A percentile compares a stretch with the other conserved stretches of the same genome.
Evolutionary conservation across 1,284 basidiomycete species (phyloP).

Genomic region (Ustilago trichophora): DNA sequence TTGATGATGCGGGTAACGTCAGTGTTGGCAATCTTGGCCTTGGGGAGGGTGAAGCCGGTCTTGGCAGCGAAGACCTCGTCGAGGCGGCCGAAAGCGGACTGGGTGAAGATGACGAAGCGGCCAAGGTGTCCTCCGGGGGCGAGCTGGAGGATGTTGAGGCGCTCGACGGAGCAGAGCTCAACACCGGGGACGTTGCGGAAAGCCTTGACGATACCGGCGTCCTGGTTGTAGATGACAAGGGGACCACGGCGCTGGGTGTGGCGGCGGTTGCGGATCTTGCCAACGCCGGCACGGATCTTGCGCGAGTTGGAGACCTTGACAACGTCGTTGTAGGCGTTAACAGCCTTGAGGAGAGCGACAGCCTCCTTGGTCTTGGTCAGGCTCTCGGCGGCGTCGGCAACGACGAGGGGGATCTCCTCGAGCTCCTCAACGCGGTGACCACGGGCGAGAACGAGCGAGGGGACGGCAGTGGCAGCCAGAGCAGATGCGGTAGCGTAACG

Average conservation of each 20-base stretch:
- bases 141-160: slow-evolving; percentile 97
- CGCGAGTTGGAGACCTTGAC: slow-evolving; percentile 97
- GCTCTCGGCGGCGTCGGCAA: slow-evolving; percentile 81
- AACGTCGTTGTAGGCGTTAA: slow-evolving; percentile 87
- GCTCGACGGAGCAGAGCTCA: slow-evolving; percentile 92
- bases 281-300: slow-evolving; percentile 95
- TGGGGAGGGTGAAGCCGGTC: slow-evolving; percentile 73
- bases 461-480: slow-evolving; percentile 95
- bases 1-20: slow-evolving; percentile 99
- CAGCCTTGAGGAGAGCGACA: slow-evolving; percentile 85
- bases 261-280: slow-evolving; percentile 96
- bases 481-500: slow-evolving; percentile 98
- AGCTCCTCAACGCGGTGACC: slow-evolving; percentile 99
- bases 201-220: slow-evolving; percentile 96
- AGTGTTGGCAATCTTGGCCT: slow-evolving; percentile 93
- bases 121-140: slow-evolving; percentile 99
- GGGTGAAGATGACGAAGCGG: slow-evolving; percentile 99
- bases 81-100: slow-evolving; percentile 88
- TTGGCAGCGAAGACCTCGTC: slow-evolving; percentile 92
- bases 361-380: slow-evolving; percentile 98
- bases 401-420: slow-evolving; percentile 94
- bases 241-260: slow-evolving; percentile 98
- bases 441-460: slow-evolving; percentile 97
- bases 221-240: slow-evolving; percentile 96
- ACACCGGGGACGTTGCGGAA: slow-evolving; percentile 99